Evolutionary conservation across 805 yeast genomes (phyloP), one percentile per base, ranked within the genome.

Genomic region (Kuraishia ogatae): DNA sequence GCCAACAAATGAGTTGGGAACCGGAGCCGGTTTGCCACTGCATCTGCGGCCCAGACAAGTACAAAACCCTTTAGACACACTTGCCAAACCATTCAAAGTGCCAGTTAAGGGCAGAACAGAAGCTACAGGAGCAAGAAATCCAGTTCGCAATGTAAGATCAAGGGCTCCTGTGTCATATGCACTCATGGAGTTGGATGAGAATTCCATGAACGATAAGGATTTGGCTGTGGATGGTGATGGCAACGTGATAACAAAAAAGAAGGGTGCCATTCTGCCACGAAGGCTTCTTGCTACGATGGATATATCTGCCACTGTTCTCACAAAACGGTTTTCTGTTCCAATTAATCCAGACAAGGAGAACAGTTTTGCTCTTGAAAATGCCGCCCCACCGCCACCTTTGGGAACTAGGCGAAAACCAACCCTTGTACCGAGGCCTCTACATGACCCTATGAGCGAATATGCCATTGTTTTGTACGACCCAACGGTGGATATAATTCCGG

Each of bases 391-490:
- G 0, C 89, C 96, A 0, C 88, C 96, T 0, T 73, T 93, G 57
- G 99, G 99, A 0, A 90, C 91, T 56, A 81, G 86, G 58, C 80
- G 86, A 46, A 81, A 82, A 58, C 79, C 83, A 1, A 74, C 81
- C 1, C 70, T 89, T 54, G 87, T 89, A n/a, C 96, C 98, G 2
- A 73, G 91, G 56, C 96, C 99, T 1, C 75, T 94, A n/a, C 96
- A 93, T 66, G 99, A 94, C 70, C 99, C 99, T 0, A 78, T 85
- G 50, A 91, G 86, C 58, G 97, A 94, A 66, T 84, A 89, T 63
- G 97, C 99, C 1, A 89, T 94, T 55, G 97, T 94, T 1, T 74
- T 94, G 50, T 94, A 90, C 64, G 99, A 94, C 68, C 99, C 99
- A 0, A 89, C 98, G 0, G 85, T 93, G 2, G 98, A 94, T 64